These are phyloP conservation scores for Inosperma sp. DNA, from an alignment of 768 basidiomycete species.

Conservation along the genomic window DNA sequence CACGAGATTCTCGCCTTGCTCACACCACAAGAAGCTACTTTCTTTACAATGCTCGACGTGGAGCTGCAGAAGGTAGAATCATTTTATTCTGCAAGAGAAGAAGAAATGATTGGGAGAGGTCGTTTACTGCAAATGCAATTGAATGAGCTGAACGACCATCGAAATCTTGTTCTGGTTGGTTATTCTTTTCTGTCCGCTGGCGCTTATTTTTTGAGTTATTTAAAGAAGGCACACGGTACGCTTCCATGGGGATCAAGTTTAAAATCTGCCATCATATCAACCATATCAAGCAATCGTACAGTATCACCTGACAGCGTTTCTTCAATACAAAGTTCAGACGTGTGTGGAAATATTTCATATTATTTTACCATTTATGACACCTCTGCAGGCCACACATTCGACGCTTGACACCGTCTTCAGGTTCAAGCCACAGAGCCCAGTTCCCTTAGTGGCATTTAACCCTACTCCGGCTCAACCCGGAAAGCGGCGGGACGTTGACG, in stretches of 20 bases:
- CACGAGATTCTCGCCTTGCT: constrained; percentile 51
- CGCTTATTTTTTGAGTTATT: background rate
- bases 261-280: constrained; percentile 13
- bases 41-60: constrained; percentile 71
- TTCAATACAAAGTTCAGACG: background rate
- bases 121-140: constrained; percentile 61
- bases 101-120: constrained; percentile 49
- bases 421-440: background rate
- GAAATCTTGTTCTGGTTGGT: constrained; percentile 52
- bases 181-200: background rate
- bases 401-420: background rate
- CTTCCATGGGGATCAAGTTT: constrained; percentile 17
- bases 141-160: constrained; percentile 67
- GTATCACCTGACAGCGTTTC: background rate
- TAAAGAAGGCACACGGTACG: constrained; percentile 17
- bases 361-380: background rate
- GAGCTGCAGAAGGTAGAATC: constrained; percentile 82
- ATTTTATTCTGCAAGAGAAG: constrained; percentile 75
- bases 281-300: background rate
- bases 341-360: background rate
- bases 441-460: constrained; percentile 1
- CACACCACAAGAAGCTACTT: constrained; percentile 56
- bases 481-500: background rate
- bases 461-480: background rate
- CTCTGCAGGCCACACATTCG: background rate